Conservation (phyloP, 169 alveolate genomes). For the Eimeria tenella region DNA sequence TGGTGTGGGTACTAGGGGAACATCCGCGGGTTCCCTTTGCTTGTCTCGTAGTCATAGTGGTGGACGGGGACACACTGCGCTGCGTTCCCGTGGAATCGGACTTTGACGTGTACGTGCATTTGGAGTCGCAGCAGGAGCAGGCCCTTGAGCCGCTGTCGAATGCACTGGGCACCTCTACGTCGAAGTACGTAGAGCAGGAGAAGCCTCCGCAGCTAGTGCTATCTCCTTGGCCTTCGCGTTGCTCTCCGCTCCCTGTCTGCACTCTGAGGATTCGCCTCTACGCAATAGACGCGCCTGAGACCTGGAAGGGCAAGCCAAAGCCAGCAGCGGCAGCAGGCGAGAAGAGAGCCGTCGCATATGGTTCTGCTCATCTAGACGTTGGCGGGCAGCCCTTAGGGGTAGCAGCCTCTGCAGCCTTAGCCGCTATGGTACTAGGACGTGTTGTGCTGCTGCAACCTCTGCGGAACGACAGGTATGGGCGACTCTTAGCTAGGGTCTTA, state of each 20-base stretch:
- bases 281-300: conserved; percentile 43
- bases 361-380: not conserved
- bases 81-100: conserved; percentile 14
- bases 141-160: not conserved
- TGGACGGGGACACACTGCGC: conserved; percentile 32
- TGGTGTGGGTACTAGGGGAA: no score
- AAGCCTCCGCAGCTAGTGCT: not conserved
- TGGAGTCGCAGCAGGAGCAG: not conserved
- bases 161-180: not conserved
- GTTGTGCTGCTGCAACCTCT: conserved; percentile 34
- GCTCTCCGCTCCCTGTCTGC: not conserved
- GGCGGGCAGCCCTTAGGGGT: conserved; percentile 53
- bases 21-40: not conserved
- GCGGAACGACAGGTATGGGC: not conserved
- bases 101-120: conserved; percentile 19
- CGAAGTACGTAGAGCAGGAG: conserved; percentile 13
- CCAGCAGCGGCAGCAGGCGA: conserved; percentile 7
- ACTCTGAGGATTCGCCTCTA: not conserved
- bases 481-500: not conserved
- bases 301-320: not conserved
- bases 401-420: conserved; percentile 26
- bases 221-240: not conserved
- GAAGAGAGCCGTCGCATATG: not conserved
- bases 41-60: not conserved
- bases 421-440: conserved; percentile 7